Evolutionary conservation across 805 yeast genomes (phyloP).

Genomic region (Lipomyces mesembrius): DNA sequence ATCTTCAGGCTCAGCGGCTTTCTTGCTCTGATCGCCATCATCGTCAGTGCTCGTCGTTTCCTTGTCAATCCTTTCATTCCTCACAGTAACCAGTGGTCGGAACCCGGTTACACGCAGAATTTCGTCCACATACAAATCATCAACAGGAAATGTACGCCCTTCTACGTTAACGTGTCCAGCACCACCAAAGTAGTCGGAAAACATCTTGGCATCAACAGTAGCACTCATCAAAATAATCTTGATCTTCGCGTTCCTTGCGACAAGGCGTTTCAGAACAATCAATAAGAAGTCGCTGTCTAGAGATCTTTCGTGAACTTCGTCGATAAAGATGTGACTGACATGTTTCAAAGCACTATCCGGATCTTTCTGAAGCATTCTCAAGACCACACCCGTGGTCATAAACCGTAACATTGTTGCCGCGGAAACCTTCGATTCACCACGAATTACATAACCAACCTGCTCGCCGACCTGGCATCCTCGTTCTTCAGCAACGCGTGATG

Average conservation of each 20-base stretch:
- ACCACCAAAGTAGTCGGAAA: slow-evolving; percentile 65
- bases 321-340: slow-evolving; percentile 76
- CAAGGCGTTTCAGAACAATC: slow-evolving; percentile 69
- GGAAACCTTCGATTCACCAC: slow-evolving; percentile 80
- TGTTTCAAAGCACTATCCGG: slow-evolving; percentile 46
- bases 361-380: slow-evolving; percentile 74
- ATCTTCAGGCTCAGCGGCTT: slow-evolving; percentile 4
- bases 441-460: slow-evolving; percentile 85
- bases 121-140: slow-evolving; percentile 73
- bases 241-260: slow-evolving; percentile 47
- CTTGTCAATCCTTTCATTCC: slow-evolving; percentile 12
- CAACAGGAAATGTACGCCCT: slow-evolving; percentile 92
- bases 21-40: slow-evolving; percentile 2
- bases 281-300: slow-evolving; percentile 85
- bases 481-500: slow-evolving; percentile 89
- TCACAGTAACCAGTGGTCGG: slow-evolving; percentile 35
- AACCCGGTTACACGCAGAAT: slow-evolving; percentile 64
- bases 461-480: slow-evolving; percentile 65
- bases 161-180: slow-evolving; percentile 78
- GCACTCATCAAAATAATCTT: slow-evolving; percentile 86
- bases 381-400: slow-evolving; percentile 89
- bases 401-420: slow-evolving; percentile 74
- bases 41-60: slow-evolving; percentile 14
- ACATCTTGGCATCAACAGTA: slow-evolving; percentile 75
- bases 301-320: slow-evolving; percentile 97